phyloP scores from a whole-genome alignment of 495 filamentous ascomycete genomes.

The Xylaria curta region DNA sequence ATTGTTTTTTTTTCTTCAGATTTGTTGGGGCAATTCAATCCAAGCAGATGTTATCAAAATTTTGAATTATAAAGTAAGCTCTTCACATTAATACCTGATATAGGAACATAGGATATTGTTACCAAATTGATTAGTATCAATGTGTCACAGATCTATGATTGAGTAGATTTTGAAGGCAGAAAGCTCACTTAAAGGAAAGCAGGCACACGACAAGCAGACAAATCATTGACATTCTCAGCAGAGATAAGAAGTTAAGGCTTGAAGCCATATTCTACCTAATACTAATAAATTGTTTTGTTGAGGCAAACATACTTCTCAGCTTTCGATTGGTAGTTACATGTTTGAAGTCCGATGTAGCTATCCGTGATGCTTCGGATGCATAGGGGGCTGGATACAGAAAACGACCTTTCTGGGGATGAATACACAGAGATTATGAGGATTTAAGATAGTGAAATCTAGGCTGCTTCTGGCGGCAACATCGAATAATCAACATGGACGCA shows the following conservation, averaged over 20 bases:
- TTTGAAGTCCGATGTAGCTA: slow-evolving; percentile 1
- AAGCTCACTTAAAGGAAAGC: background rate
- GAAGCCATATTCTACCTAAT: background rate
- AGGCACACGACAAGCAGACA: background rate
- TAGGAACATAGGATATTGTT: background rate
- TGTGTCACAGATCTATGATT: background rate
- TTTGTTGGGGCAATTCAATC: slow-evolving; percentile 8
- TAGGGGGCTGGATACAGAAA: background rate
- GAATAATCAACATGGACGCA: background rate
- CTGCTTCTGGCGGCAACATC: background rate
- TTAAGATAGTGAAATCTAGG: background rate
- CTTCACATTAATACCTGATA: background rate
- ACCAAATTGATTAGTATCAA: background rate
- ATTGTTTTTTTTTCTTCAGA: background rate
- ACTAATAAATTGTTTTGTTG: background rate
- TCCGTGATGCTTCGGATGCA: background rate
- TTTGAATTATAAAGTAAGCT: background rate
- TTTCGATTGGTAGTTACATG: background rate
- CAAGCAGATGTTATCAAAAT: background rate
- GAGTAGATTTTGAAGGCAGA: background rate
- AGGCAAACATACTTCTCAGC: slow-evolving; percentile 3
- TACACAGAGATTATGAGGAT: background rate
- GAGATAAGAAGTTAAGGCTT: background rate
- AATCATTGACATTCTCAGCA: background rate
- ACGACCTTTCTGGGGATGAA: background rate